Percentiles rank a stretch among this genome's conserved stretches.
These are phyloP conservation scores for Pichia californica DNA, from an alignment of 805 yeast genomes.

Conservation along the genomic window DNA sequence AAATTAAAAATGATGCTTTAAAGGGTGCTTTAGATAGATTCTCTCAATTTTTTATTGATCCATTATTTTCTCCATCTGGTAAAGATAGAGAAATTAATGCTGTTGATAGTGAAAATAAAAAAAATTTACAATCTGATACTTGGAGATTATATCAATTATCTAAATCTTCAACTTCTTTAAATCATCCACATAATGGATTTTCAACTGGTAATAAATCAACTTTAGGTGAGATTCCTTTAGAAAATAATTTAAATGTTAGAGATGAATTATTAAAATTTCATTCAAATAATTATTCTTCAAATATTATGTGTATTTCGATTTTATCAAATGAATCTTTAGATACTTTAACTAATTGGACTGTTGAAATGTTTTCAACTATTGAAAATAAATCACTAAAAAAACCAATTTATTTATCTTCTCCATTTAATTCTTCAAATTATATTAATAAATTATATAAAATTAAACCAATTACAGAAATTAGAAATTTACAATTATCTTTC, in stretches of 20 bases:
- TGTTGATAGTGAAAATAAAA: slow-evolving; percentile 93
- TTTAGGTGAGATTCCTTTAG: slow-evolving; percentile 57
- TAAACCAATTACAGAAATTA: slow-evolving; percentile 77
- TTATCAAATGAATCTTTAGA: slow-evolving; percentile 78
- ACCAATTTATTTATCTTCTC: slow-evolving; percentile 41
- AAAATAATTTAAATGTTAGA: slow-evolving; percentile 65
- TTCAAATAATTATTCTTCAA: slow-evolving; percentile 67
- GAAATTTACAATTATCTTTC: slow-evolving; percentile 61
- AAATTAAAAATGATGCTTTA: slow-evolving; percentile 65
- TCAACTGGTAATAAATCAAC: slow-evolving; percentile 85
- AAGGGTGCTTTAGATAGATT: slow-evolving; percentile 90
- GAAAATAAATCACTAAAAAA: slow-evolving; percentile 40
- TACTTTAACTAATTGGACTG: slow-evolving; percentile 64
- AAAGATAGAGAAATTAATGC: slow-evolving; percentile 91
- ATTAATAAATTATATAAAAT: slow-evolving; percentile 53
- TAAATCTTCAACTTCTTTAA: slow-evolving; percentile 60
- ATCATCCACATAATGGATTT: slow-evolving; percentile 82
- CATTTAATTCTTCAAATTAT: slow-evolving; percentile 42
- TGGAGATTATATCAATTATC: slow-evolving; percentile 89
- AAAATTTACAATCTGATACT: slow-evolving; percentile 80
- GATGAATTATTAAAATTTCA: slow-evolving; percentile 76
- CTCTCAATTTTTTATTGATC: slow-evolving; percentile 84
- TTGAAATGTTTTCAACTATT: slow-evolving; percentile 56
- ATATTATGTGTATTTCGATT: slow-evolving; percentile 80
- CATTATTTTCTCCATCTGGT: slow-evolving; percentile 65